These are phyloP conservation scores for Fraxinus pennsylvanica DNA, from an alignment of 257 asterid species.

Conservation along the genomic window DNA sequence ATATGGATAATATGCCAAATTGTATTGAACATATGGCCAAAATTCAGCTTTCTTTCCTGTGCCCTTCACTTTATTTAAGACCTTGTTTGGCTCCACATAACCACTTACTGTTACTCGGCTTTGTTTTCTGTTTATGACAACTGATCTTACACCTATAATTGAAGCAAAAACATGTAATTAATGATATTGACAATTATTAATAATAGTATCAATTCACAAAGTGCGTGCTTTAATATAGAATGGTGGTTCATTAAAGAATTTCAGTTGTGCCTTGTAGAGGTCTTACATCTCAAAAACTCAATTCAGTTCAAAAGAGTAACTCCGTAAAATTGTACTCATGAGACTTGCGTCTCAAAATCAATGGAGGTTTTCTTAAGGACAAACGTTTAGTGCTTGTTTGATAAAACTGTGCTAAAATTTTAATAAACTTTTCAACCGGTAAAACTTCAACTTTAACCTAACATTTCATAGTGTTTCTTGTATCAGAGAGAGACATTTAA, in stretches of 20 bases:
- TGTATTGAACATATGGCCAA: slow-evolving; percentile 77
- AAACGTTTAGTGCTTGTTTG: no score
- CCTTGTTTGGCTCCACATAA: slow-evolving; percentile 55
- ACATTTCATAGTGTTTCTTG: no score
- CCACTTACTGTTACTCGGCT: slow-evolving; percentile 66
- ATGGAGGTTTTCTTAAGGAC: no score
- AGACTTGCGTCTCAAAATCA: not conserved
- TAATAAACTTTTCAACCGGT: no score
- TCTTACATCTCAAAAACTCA: no score
- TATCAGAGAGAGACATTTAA: not conserved
- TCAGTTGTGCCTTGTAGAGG: no score
- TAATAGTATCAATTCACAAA: not conserved
- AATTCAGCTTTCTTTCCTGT: slow-evolving; percentile 71
- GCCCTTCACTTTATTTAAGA: slow-evolving; percentile 44
- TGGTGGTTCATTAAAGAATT: no score
- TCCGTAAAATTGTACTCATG: no score
- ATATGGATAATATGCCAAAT: slow-evolving; percentile 69
- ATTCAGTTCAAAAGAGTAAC: no score
- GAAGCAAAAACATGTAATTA: not conserved
- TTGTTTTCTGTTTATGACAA: slow-evolving; percentile 59
- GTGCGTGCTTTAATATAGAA: no score
- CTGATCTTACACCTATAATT: slow-evolving; percentile 56
- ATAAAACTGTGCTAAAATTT: no score
- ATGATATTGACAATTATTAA: not conserved
- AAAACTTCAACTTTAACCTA: not conserved